Evolutionary conservation across 768 basidiomycete genomes (phyloP), one percentile per base, ranked within the genome.

Genomic region (Lactarius sanguifluus): DNA sequence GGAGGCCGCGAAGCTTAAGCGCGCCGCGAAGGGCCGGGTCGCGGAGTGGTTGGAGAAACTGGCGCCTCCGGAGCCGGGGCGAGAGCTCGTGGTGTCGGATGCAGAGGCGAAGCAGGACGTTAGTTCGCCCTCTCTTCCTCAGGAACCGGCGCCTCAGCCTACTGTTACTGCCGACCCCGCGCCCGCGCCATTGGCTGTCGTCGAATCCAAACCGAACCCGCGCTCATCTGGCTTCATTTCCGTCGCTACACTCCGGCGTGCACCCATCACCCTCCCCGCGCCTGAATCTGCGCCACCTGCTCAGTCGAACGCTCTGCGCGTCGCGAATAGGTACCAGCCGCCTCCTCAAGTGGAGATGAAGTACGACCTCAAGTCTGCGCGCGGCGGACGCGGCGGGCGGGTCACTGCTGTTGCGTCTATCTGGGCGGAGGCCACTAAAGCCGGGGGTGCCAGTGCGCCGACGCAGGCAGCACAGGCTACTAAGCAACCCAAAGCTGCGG

Each of bases 151-250:
- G 10, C 50, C 25, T 2, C 23, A 25, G 25, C 23, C 20, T 16
- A 41, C 16, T 18, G n/a, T 52, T 3, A 20, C 40, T 18, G 50
- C 38, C 38, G 38, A 43, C 28, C n/a, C 50, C 5, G 5, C 13
- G 12, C 13, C n/a, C 32, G 34, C 18, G 18, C n/a, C 20, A 20
- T 23, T 34, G 15, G 45, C 4, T 1, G 30, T 54, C 13, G 40
- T 58, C 70, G 71, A 36, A 66, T 55, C 54, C 70, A 74, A 50
- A 77, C 77, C 34, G 75, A 87, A 91, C 73, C 88, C 89, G 32
- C 85, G 89, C 3, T 91, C 89, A 2, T 90, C 89, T 59, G 90
- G 89, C 1, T 92, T 92, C 71, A 80, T 90, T 23, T 85, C 89
- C 0, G 83, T 91, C 15, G 80, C 82, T 6, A 83, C 84, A 0